phyloP scores from a whole-genome alignment of 495 filamentous ascomycete species.

The Aspergillus ellipticus region DNA sequence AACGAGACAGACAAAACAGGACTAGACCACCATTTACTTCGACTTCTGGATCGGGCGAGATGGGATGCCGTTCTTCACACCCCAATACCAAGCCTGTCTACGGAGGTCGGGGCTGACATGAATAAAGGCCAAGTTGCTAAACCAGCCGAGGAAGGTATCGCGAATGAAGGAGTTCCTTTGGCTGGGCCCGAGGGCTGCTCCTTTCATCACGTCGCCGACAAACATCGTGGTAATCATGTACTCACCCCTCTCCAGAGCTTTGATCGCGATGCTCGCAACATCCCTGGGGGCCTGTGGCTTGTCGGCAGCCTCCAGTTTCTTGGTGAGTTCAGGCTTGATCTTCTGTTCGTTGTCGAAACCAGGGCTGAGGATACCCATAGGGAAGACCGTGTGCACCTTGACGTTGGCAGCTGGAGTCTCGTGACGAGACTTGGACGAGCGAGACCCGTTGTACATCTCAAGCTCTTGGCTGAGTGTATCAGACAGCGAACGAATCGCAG shows the following conservation, averaged over 20 bases:
- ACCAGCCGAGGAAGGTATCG: slow-evolving; percentile 42
- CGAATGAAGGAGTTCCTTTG: slow-evolving; percentile 38
- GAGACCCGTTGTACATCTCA: slow-evolving; percentile 68
- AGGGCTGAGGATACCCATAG: slow-evolving; percentile 73
- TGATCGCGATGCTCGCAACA: slow-evolving; percentile 67
- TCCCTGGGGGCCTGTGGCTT: slow-evolving; percentile 71
- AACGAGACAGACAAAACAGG: slow-evolving; percentile 3
- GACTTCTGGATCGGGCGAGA: background rate
- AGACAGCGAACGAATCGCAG: slow-evolving; percentile 75
- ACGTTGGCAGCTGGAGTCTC: slow-evolving; percentile 54
- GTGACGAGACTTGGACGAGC: slow-evolving; percentile 43
- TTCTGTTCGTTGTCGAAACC: slow-evolving; percentile 75
- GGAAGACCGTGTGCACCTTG: slow-evolving; percentile 78
- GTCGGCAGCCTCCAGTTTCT: slow-evolving; percentile 77
- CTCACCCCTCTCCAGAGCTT: slow-evolving; percentile 73
- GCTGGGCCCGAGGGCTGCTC: slow-evolving; percentile 39
- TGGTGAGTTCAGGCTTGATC: slow-evolving; percentile 78
- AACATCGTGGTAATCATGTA: slow-evolving; percentile 71
- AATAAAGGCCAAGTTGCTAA: slow-evolving; percentile 42
- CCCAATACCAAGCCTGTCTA: slow-evolving; percentile 44
- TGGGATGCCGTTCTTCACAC: slow-evolving; percentile 39
- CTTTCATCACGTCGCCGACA: slow-evolving; percentile 63
- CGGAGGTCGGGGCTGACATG: slow-evolving; percentile 42
- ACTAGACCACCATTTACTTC: background rate
- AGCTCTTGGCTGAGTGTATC: slow-evolving; percentile 84